A percentile compares a stretch with the other conserved stretches of the same genome.
These are phyloP conservation scores for Aeschynomene evenia DNA, from an alignment of 306 rosid species.

Conservation along the genomic window DNA sequence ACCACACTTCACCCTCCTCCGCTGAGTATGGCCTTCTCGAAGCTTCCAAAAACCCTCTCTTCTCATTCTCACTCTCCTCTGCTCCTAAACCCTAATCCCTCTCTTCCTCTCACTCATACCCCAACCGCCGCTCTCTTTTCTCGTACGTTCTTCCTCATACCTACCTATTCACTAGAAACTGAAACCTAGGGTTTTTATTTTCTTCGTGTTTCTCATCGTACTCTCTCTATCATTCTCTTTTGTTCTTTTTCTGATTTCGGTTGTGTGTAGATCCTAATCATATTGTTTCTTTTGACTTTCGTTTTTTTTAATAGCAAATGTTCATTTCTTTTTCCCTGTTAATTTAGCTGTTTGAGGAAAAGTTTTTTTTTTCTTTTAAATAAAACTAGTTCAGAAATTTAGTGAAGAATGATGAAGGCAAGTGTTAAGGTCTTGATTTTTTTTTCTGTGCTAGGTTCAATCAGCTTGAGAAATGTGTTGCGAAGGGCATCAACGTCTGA, in stretches of 20 bases:
- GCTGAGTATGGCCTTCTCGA: constrained; percentile 29
- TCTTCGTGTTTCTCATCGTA: neutral
- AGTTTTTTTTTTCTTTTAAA: neutral
- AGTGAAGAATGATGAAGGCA: neutral
- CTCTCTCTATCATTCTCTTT: neutral
- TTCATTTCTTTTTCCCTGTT: neutral
- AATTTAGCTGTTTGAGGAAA: neutral
- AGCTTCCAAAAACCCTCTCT: neutral
- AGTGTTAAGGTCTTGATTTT: neutral
- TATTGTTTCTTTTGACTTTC: neutral
- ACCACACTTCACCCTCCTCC: no score
- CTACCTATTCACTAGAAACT: neutral
- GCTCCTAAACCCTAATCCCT: constrained; percentile 23
- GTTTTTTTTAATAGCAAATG: neutral
- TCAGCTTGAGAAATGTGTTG: constrained; percentile 16
- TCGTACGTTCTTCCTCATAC: constrained; percentile 38
- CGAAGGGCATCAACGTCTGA: constrained; percentile 37
- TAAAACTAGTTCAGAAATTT: neutral
- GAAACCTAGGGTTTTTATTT: neutral
- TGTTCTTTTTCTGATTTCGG: neutral
- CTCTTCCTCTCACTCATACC: constrained; percentile 1
- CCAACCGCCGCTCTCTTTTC: constrained; percentile 1
- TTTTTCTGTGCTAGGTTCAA: constrained; percentile 28
- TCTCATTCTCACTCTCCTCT: neutral
- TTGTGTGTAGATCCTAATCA: neutral